Evolutionary conservation across 805 yeast species (phyloP).

Genomic region (Yarrowia sp.): DNA sequence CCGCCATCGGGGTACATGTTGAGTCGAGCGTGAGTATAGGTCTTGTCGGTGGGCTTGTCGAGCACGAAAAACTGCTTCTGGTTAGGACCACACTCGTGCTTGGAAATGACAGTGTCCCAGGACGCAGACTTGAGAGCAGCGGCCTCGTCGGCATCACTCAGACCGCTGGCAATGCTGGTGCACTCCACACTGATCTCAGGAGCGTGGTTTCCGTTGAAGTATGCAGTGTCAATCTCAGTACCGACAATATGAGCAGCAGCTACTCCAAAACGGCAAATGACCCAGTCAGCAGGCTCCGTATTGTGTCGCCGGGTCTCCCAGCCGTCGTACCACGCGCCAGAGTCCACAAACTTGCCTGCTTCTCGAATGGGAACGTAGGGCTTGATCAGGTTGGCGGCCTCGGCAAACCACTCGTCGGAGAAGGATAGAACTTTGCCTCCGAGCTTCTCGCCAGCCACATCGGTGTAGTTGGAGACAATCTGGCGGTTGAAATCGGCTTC

Average conservation of each 20-base stretch:
- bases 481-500: constrained; percentile 9
- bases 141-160: constrained; percentile 44
- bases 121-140: constrained; percentile 44
- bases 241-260: constrained; percentile 79
- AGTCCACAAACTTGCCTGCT: constrained; percentile 74
- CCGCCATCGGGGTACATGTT: constrained; percentile 99
- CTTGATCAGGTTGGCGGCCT: constrained; percentile 82
- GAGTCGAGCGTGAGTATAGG: constrained; percentile 80
- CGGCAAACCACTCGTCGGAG: constrained; percentile 96
- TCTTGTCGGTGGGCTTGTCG: constrained; percentile 60
- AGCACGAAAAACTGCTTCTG: constrained; percentile 84
- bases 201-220: constrained; percentile 94
- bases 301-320: constrained; percentile 99
- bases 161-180: constrained; percentile 45
- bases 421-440: constrained; percentile 76
- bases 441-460: constrained; percentile 82
- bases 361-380: constrained; percentile 84
- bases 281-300: constrained; percentile 85
- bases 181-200: constrained; percentile 89
- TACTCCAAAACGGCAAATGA: constrained; percentile 81
- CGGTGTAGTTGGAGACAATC: constrained; percentile 50
- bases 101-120: constrained; percentile 77
- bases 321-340: constrained; percentile 98
- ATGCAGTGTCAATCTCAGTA: constrained; percentile 91
- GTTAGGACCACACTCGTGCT: constrained; percentile 85